phyloP scores from a whole-genome alignment of 345 rosid genomes.

The Pistacia integerrima region DNA sequence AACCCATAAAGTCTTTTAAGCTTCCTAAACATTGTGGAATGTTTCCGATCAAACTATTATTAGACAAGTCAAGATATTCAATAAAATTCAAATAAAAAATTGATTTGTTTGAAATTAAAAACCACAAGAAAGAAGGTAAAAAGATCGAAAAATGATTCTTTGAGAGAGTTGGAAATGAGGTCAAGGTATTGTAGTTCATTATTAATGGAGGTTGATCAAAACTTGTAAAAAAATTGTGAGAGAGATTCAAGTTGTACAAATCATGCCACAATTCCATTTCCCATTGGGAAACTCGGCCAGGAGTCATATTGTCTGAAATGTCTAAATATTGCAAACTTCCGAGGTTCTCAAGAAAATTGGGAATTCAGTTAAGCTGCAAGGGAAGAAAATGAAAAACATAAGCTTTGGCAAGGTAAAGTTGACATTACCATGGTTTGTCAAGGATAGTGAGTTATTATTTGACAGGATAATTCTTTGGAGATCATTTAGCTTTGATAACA shows the following conservation, averaged over 20 bases:
- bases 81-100: constrained; percentile 3
- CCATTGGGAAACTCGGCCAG: not conserved
- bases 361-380: not conserved
- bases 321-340: not conserved
- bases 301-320: not conserved
- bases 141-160: constrained; percentile 19
- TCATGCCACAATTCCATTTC: not conserved
- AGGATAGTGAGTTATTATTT: not conserved
- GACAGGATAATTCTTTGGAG: not conserved
- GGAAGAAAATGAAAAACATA: not conserved
- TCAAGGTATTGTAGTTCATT: constrained; percentile 2
- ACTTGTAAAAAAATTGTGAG: constrained; percentile 23
- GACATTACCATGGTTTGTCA: not conserved
- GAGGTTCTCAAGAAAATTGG: not conserved
- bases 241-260: not conserved
- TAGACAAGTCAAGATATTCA: constrained; percentile 20
- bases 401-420: constrained; percentile 1
- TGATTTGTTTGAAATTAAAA: not conserved
- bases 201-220: not conserved
- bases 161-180: constrained; percentile 17
- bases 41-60: constrained; percentile 32
- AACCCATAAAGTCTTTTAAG: not conserved
- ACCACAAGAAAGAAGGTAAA: not conserved
- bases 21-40: constrained; percentile 27
- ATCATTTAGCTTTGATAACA: not conserved